Percentiles rank a stretch among this genome's conserved stretches.
Conservation (phyloP, 805 yeast species). For the Schizosaccharomyces japonicus region DNA sequence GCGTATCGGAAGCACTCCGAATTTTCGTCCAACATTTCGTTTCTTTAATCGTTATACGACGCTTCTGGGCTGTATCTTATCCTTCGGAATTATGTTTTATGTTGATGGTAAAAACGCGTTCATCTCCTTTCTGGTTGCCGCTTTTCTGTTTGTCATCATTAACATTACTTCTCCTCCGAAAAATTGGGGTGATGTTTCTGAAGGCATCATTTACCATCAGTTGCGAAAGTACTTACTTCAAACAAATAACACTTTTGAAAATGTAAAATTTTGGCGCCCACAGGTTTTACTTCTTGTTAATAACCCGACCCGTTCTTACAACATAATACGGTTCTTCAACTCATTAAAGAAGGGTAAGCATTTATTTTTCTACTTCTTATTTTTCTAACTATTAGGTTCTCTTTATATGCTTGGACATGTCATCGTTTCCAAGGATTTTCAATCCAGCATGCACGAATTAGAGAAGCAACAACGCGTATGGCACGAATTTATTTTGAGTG, state of each 20-base stretch:
- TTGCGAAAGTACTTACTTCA: constrained; percentile 73
- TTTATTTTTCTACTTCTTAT: constrained; percentile 28
- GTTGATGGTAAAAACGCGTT: constrained; percentile 84
- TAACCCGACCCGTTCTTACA: constrained; percentile 82
- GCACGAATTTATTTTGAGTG: constrained; percentile 55
- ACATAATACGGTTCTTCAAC: constrained; percentile 73
- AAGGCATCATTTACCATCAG: constrained; percentile 82
- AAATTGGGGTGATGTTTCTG: constrained; percentile 96
- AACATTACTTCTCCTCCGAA: constrained; percentile 87
- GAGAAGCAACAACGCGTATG: constrained; percentile 56
- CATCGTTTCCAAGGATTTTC: background rate
- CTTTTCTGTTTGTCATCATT: constrained; percentile 46
- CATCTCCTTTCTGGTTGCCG: constrained; percentile 39
- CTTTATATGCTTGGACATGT: constrained; percentile 3
- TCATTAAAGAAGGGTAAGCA: constrained; percentile 86
- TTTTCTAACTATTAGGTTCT: background rate
- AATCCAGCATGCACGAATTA: constrained; percentile 33
- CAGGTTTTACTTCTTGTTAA: constrained; percentile 74
- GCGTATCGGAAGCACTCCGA: constrained; percentile 85
- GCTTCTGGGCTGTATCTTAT: constrained; percentile 40
- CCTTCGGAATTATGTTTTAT: constrained; percentile 70
- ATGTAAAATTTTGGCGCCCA: constrained; percentile 96
- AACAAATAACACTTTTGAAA: constrained; percentile 44
- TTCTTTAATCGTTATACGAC: constrained; percentile 73
- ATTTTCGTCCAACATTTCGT: constrained; percentile 83